Evolutionary conservation across 176 grass and related monocot species (phyloP).

Genomic region (Urochloa ruziziensis): DNA sequence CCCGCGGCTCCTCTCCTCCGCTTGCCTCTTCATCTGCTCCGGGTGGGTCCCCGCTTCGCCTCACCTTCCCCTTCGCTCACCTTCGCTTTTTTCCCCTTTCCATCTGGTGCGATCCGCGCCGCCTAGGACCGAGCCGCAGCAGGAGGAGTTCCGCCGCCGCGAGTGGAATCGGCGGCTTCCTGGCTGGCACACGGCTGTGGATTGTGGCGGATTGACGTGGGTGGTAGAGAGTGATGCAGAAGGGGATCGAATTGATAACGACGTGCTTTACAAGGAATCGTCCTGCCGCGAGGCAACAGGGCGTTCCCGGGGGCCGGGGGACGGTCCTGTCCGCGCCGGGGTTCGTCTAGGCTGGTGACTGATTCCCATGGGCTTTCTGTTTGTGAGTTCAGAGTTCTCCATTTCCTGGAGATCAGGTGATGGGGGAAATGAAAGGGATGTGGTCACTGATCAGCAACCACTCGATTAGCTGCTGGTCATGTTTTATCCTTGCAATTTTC

Average conservation of each 20-base stretch:
- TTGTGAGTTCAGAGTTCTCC: not conserved
- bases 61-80: not conserved
- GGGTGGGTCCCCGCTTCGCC: conserved; percentile 30
- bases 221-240: not conserved
- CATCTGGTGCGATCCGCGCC: not conserved
- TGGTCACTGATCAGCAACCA: not conserved
- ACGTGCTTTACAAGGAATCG: not conserved
- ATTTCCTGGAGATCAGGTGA: not conserved
- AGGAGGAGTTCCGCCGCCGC: not conserved
- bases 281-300: not conserved
- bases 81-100: not conserved
- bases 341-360: not conserved
- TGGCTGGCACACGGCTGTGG: not conserved
- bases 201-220: not conserved
- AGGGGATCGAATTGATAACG: not conserved
- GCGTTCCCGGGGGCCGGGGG: not conserved
- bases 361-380: not conserved
- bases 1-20: conserved; percentile 50
- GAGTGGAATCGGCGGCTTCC: not conserved
- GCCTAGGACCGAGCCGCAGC: not conserved
- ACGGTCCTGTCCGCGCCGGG: not conserved
- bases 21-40: conserved; percentile 55
- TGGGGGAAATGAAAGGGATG: not conserved
- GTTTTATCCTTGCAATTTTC: not conserved
- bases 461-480: not conserved